phyloP scores from a whole-genome alignment of 2,329 filamentous ascomycete species.

The Pestalotiopsis fici region DNA sequence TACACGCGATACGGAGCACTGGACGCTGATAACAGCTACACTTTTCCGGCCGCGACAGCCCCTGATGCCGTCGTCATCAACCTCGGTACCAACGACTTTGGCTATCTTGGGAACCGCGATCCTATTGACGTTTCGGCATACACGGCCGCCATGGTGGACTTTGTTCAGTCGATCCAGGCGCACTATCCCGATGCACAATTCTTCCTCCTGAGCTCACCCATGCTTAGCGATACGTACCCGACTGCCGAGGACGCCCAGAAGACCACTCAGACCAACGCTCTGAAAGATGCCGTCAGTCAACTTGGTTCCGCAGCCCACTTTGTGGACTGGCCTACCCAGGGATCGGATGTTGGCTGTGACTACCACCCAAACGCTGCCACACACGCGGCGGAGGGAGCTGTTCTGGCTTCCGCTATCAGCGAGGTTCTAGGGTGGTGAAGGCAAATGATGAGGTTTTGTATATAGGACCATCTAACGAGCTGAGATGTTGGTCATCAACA shows the following conservation, averaged over 20 bases:
- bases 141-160: slow-evolving; percentile 28
- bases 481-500: no score
- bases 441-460: no score
- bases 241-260: slow-evolving; percentile 35
- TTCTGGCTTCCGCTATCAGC: slow-evolving; percentile 28
- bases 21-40: slow-evolving; percentile 36
- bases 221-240: slow-evolving; percentile 33
- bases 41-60: slow-evolving; percentile 31
- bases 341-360: slow-evolving; percentile 39
- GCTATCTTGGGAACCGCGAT: slow-evolving; percentile 29
- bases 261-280: slow-evolving; percentile 33
- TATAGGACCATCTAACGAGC: no score
- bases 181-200: slow-evolving; percentile 36
- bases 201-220: slow-evolving; percentile 41
- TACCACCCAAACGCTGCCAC: slow-evolving; percentile 42
- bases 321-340: slow-evolving; percentile 43
- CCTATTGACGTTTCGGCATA: slow-evolving; percentile 27
- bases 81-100: slow-evolving; percentile 45
- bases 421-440: background rate
- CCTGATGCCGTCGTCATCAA: slow-evolving; percentile 41
- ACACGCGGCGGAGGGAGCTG: slow-evolving; percentile 28
- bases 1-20: slow-evolving; percentile 44
- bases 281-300: slow-evolving; percentile 32
- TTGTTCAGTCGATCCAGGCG: slow-evolving; percentile 31
- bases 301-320: slow-evolving; percentile 33